Base-by-base conservation (phyloP, 345 rosid species). In the Luvunga scandens region DNA sequence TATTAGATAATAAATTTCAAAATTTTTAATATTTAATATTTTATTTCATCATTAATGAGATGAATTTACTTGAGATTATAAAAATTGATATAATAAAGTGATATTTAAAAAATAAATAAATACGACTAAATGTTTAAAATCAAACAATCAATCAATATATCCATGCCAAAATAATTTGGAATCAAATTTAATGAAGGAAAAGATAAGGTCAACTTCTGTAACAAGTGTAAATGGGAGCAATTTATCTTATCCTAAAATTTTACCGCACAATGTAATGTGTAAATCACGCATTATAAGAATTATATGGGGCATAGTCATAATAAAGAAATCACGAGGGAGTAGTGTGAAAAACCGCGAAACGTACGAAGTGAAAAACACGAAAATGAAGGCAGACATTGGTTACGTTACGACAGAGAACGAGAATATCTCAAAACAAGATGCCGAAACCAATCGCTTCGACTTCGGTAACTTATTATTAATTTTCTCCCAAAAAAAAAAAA, bases 401-500 rank as follows among this genome's bases (percentile, higher is more conserved):
- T 86, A 82, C 81, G 83, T 82, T 68, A 84, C 80, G 81, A 80
- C 86, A 78, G 61, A 50, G 77, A 27, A 24, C 28, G 71, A 72
- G 85, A 84, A 83, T 87, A 83, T 84, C 80, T 84, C 9, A 57
- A 55, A 66, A 10, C 30, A 68, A 78, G 78, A 77, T 77, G 81
- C 81, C 72, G 59, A 72, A 75, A 70, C 82, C 77, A 77, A 79
- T 30, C 59, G 5, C 53, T 45, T 7, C 73, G 6, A 1, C 74
- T 16, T 27, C 19, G 50, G 4, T 7, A 1, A 13, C 12, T 39
- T n/a, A 53, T 18, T 55, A 13, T 50, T 56, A 50, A 45, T 45
- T 45, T 45, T 45, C 50, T 45, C 0, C 45, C 45, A 13, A 0
- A 0, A 39, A 9, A 39, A 39, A 48, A 14, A 7, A 36, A 36